These are phyloP conservation scores for Wickerhamomyces rabaulensis DNA, from an alignment of 805 yeast species.

Conservation along the genomic window DNA sequence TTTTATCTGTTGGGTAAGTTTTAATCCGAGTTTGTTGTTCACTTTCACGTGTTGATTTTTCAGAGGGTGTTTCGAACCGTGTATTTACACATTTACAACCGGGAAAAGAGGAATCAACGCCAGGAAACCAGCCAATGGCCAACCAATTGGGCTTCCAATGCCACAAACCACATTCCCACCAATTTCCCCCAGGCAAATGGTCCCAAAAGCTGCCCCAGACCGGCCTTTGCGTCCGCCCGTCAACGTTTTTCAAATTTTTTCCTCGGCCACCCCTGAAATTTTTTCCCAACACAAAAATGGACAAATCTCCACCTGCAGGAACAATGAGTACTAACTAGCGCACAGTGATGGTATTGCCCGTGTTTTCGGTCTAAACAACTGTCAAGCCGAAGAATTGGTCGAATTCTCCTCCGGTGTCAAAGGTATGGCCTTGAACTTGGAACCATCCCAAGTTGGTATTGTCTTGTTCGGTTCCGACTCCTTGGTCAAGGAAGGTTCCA, in stretches of 20 bases:
- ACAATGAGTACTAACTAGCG: slow-evolving; percentile 31
- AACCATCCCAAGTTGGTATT: slow-evolving; percentile 99
- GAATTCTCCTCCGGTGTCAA: slow-evolving; percentile 99
- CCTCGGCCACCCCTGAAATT: slow-evolving; percentile 2
- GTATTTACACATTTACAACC: no score
- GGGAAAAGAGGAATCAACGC: background rate
- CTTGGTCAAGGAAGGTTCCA: slow-evolving; percentile 97
- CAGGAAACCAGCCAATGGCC: no score
- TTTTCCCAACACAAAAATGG: background rate
- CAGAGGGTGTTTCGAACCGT: background rate
- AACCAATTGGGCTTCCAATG: background rate
- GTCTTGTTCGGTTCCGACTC: slow-evolving; percentile 99
- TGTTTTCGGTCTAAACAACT: slow-evolving; percentile 98
- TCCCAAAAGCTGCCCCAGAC: no score
- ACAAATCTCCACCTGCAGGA: background rate
- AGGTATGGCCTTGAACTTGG: slow-evolving; percentile 99
- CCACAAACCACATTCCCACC: no score
- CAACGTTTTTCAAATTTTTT: background rate
- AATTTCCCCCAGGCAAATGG: no score
- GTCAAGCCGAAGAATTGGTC: slow-evolving; percentile 99
- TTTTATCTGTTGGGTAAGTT: slow-evolving; percentile 90
- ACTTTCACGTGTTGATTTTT: background rate
- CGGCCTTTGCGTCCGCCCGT: background rate
- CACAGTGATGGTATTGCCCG: slow-evolving; percentile 99
- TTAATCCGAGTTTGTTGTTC: background rate